phyloP scores from a whole-genome alignment of 495 filamentous ascomycete genomes.

The Hypoxylon perforatum region DNA sequence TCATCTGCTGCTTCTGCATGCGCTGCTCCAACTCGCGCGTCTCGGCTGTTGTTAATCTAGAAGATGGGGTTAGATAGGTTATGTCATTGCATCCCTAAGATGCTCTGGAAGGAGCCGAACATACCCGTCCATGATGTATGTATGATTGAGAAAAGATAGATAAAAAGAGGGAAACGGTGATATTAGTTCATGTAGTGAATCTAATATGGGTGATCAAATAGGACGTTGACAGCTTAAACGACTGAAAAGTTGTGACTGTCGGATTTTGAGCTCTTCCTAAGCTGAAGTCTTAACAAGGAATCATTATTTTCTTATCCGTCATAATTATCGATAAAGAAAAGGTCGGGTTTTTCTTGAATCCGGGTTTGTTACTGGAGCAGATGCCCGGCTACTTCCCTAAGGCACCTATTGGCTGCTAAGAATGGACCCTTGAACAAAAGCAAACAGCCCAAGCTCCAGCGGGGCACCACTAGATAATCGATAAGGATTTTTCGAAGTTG shows the following conservation, averaged over 20 bases:
- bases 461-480: constrained; percentile 36
- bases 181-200: neutral
- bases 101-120: neutral
- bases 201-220: neutral
- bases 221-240: neutral
- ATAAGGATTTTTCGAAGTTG: constrained; percentile 36
- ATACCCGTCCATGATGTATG: constrained; percentile 43
- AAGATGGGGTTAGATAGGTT: constrained; percentile 19
- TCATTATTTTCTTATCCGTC: neutral
- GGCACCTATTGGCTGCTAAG: no score
- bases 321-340: neutral
- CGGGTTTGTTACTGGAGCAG: neutral
- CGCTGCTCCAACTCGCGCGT: constrained; percentile 90
- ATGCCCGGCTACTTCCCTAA: no score
- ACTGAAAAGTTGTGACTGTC: neutral
- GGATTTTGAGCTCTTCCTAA: neutral
- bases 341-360: neutral
- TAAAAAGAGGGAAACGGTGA: neutral
- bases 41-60: constrained; percentile 79
- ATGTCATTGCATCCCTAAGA: neutral
- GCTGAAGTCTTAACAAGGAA: neutral
- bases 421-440: no score
- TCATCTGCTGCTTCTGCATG: constrained; percentile 97
- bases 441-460: constrained; percentile 9
- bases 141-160: neutral